Percentiles rank a stretch among this genome's conserved stretches.
Evolutionary conservation across 176 grass and related monocot species (phyloP).

Genomic region (Triticum timopheevii): DNA sequence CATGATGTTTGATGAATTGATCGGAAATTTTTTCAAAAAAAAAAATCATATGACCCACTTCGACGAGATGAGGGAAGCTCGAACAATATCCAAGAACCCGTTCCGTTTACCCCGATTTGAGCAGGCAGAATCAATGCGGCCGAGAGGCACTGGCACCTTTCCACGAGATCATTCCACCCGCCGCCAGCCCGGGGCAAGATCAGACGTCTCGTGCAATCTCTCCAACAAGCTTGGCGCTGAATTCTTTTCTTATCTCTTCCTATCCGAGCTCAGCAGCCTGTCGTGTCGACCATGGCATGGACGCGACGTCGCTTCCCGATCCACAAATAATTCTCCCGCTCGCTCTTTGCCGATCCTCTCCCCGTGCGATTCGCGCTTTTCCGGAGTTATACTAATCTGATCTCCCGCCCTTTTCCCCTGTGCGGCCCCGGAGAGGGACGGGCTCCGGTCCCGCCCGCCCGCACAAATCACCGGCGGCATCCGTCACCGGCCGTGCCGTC

Average conservation of each 20-base stretch:
- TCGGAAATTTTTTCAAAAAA: too few species aligned
- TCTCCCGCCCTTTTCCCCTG: not conserved
- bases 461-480: not conserved
- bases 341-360: not conserved
- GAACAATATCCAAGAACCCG: not conserved
- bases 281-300: slow-evolving; percentile 39
- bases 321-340: slow-evolving; percentile 9
- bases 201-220: slow-evolving; percentile 5
- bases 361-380: not conserved
- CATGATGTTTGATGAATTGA: too few species aligned
- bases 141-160: not conserved
- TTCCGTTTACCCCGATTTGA: not conserved
- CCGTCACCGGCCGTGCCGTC: slow-evolving; percentile 17
- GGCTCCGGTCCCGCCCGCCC: not conserved
- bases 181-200: not conserved
- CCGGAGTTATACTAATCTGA: slow-evolving; percentile 8
- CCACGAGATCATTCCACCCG: not conserved
- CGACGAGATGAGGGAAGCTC: too few species aligned
- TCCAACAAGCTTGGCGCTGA: not conserved
- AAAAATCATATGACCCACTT: too few species aligned
- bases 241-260: slow-evolving; percentile 7
- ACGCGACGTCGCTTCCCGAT: not conserved
- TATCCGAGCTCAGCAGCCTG: not conserved
- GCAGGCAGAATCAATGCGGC: not conserved
- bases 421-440: slow-evolving; percentile 2